Base-by-base conservation (phyloP, 768 basidiomycete genomes). In the Lactarius evosmus region DNA sequence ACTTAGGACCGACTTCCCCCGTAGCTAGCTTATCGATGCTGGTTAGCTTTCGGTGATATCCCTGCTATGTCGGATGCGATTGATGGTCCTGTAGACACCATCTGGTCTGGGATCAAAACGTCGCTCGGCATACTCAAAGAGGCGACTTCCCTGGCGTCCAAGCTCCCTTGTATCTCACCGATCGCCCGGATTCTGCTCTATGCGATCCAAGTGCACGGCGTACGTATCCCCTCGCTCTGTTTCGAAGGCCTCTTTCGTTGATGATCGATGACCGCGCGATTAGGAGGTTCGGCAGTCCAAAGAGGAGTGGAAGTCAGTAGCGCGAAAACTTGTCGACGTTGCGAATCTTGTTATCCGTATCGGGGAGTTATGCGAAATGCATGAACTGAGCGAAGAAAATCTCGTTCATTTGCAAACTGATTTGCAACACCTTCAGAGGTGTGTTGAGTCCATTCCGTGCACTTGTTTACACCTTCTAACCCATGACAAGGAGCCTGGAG, bases 221-320 rank as follows among this genome's bases (percentile, higher is more conserved):
- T 55, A 55, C 7, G 34, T n/a, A 3, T 6, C 19, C 52, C 19
- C 30, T 17, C n/a, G 16, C 34, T 7, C 19, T 12, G 25, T 34
- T 33, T 14, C 16, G 12, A 2, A 2, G 16, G 9, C 29, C 29
- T 4, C 9, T 22, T 55, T 27, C 19, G 16, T 7, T 30, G 29
- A 25, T 36, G 14, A 29, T 29, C 29, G 30, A 30, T 14, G 25
- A n/a, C 36, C 46, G 54, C 4, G 34, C 33, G 46, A 32, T 32
- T 34, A 61, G 60, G 53, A 55, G 27, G 29, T 61, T 22, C 14
- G n/a, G 34, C 36, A 27, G 22, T 54, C 8, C 52, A 27, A 53
- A 40, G 40, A 30, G 11, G 36, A 55, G 1, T 61, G 60, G 60
- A 36, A 3, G 27, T 17, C 29, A 11, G 60, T 61, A 29, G 25